Conservation (phyloP, 2,329 filamentous ascomycete genomes). For the Aureobasidium lini region DNA sequence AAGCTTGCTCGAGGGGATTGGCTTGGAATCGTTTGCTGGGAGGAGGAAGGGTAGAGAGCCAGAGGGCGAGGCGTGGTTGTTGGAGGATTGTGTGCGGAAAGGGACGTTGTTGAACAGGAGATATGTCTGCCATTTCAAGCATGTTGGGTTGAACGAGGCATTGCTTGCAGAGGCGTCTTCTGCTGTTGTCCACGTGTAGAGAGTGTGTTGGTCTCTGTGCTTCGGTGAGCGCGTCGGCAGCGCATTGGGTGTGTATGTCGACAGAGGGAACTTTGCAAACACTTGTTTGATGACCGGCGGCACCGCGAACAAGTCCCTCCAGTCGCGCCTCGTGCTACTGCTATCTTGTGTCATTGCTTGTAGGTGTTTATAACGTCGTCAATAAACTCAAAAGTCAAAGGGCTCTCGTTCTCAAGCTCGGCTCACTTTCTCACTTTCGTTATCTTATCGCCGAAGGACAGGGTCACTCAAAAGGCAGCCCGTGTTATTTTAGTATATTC, state of each 20-base stretch:
- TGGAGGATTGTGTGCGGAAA: conserved; percentile 63
- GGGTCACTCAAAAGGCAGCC: neutral
- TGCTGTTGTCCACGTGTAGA: conserved; percentile 70
- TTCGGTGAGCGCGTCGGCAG: conserved; percentile 57
- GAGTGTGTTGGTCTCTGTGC: conserved; percentile 43
- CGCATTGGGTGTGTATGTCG: conserved; percentile 65
- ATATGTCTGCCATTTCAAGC: conserved; percentile 95
- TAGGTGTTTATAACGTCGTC: neutral
- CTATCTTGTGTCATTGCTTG: neutral
- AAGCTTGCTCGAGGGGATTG: conserved; percentile 57
- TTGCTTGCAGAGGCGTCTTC: conserved; percentile 52
- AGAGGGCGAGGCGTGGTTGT: conserved; percentile 86
- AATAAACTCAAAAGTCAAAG: no score
- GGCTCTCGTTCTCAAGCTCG: neutral
- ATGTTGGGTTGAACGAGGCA: conserved; percentile 85
- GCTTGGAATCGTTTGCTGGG: conserved; percentile 36
- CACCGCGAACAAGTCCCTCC: conserved; percentile 42
- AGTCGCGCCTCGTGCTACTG: conserved; percentile 15
- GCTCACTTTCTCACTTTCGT: neutral
- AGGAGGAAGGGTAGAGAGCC: conserved; percentile 85
- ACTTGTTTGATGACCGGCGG: conserved; percentile 71
- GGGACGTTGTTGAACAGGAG: conserved; percentile 67
- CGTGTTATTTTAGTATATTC: no score
- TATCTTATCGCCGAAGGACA: neutral
- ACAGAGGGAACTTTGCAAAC: conserved; percentile 77